Conservation (phyloP, 2,329 filamentous ascomycete genomes). For the Exophiala xenobiotica region DNA sequence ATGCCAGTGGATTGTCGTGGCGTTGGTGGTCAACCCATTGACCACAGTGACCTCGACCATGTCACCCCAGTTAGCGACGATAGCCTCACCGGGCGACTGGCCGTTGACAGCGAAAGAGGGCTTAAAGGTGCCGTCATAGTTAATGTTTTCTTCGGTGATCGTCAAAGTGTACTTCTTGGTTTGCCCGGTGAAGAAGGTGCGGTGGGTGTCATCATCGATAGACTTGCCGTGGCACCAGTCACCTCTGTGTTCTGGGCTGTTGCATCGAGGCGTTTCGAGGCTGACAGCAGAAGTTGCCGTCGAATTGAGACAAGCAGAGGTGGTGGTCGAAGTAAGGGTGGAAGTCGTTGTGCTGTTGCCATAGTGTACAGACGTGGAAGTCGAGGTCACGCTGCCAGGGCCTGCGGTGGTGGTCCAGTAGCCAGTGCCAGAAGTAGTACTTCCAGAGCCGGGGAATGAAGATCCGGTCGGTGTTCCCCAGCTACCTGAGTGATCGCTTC, state of each 20-base stretch:
- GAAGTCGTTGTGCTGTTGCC: conserved; percentile 3
- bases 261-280: conserved; percentile 18
- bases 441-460: too few species aligned
- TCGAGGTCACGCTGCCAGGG: background rate
- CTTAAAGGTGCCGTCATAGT: conserved; percentile 36
- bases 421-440: background rate
- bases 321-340: background rate
- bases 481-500: background rate
- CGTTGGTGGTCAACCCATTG: conserved; percentile 56
- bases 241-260: conserved; percentile 19
- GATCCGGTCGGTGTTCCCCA: background rate
- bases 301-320: background rate
- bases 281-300: conserved; percentile 2
- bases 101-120: conserved; percentile 66
- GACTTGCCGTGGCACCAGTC: conserved; percentile 24
- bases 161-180: conserved; percentile 23
- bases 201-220: conserved; percentile 19
- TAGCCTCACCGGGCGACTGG: conserved; percentile 64
- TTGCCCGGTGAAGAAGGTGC: conserved; percentile 13
- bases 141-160: conserved; percentile 11
- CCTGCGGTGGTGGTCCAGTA: background rate
- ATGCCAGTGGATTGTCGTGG: conserved; percentile 66
- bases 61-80: conserved; percentile 65
- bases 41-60: conserved; percentile 54
- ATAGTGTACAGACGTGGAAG: background rate